Evolutionary conservation across 495 filamentous ascomycete genomes (phyloP).

Genomic region (Penicillium steckii): DNA sequence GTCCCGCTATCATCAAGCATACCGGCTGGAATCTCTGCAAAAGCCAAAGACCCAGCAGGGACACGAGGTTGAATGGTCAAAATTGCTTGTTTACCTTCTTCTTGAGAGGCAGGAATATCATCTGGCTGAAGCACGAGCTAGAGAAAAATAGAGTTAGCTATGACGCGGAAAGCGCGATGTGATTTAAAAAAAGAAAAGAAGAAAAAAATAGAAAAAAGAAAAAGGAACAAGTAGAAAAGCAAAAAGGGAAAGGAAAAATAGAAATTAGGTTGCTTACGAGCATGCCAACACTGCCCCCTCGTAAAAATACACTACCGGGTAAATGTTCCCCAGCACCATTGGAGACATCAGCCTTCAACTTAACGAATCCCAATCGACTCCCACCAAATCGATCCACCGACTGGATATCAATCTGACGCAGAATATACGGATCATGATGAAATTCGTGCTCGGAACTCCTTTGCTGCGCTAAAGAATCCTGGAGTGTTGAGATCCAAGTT

Average conservation of each 20-base stretch:
- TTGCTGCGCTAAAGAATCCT: conserved; percentile 64
- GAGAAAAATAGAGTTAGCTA: not conserved
- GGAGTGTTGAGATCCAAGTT: conserved; percentile 68
- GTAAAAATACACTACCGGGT: conserved; percentile 75
- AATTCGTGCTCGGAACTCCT: conserved; percentile 63
- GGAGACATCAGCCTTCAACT: conserved; percentile 64
- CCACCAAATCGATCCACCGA: conserved; percentile 70
- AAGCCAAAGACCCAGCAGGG: conserved; percentile 70
- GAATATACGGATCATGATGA: conserved; percentile 64
- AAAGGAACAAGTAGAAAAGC: not conserved
- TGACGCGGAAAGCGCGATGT: no score
- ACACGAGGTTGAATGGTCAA: conserved; percentile 83
- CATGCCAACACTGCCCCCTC: conserved; percentile 81
- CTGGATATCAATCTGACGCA: conserved; percentile 71
- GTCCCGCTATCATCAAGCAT: conserved; percentile 81
- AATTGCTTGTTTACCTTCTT: conserved; percentile 64
- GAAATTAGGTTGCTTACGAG: conserved; percentile 48
- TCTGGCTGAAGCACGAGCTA: conserved; percentile 69
- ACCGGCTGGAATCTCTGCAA: conserved; percentile 82
- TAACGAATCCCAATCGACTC: conserved; percentile 71
- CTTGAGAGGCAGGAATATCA: conserved; percentile 44
- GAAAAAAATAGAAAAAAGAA: not conserved
- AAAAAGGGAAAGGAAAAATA: not conserved
- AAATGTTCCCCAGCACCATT: conserved; percentile 64
- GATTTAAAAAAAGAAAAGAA: not conserved